Conservation (phyloP, 2,329 filamentous ascomycete species). For the Penicillium paneum region DNA sequence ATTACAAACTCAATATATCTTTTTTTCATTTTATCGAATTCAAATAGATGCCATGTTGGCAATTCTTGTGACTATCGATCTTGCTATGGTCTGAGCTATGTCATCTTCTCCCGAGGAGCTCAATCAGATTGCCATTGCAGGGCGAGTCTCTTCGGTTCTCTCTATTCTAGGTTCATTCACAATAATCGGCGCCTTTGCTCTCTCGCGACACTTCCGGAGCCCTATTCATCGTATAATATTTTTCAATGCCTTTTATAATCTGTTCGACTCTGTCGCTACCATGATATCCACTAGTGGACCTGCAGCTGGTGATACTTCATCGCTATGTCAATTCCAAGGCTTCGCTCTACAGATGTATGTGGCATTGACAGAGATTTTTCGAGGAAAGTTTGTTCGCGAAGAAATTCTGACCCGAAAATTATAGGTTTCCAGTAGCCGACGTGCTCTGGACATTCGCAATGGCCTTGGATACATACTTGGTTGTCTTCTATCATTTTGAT, state of each 20-base stretch:
- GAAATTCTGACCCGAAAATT: not conserved
- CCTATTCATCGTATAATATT: slow-evolving; percentile 42
- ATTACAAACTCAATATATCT: not conserved
- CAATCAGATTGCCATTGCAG: slow-evolving; percentile 27
- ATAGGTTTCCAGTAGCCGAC: slow-evolving; percentile 39
- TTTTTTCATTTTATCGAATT: not conserved
- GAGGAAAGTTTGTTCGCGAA: not conserved
- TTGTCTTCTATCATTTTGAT: slow-evolving; percentile 38
- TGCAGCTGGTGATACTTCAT: slow-evolving; percentile 31
- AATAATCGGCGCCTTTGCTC: slow-evolving; percentile 33
- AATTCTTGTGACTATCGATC: not conserved
- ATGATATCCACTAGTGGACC: slow-evolving; percentile 42
- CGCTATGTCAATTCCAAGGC: slow-evolving; percentile 39
- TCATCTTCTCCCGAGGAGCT: slow-evolving; percentile 27
- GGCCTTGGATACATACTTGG: slow-evolving; percentile 38
- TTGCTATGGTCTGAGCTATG: slow-evolving; percentile 15
- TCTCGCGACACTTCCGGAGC: slow-evolving; percentile 36
- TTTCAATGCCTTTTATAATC: slow-evolving; percentile 40
- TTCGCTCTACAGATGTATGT: slow-evolving; percentile 40
- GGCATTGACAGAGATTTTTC: not conserved
- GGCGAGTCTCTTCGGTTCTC: slow-evolving; percentile 31
- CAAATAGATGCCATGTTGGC: not conserved
- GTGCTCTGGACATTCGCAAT: slow-evolving; percentile 40
- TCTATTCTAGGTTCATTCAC: slow-evolving; percentile 36
- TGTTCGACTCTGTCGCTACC: slow-evolving; percentile 39